Base-by-base conservation (phyloP, 495 filamentous ascomycete species). In the Penicillium tannophilum region DNA sequence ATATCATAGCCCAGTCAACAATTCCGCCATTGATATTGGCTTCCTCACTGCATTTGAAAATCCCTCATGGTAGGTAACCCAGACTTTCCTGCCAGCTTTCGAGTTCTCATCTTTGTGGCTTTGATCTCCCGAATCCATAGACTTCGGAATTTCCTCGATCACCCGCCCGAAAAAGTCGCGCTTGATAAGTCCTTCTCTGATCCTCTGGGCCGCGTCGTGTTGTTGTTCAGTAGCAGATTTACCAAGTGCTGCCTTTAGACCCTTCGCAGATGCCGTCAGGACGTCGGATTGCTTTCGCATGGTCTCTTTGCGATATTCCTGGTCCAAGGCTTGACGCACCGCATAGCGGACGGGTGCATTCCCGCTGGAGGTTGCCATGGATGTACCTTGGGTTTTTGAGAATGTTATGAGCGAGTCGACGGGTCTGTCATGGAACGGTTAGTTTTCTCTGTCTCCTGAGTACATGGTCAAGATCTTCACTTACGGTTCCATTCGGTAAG, bases 31-130 rank as follows among this genome's bases (percentile, higher is more conserved):
- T 41, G 88, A 89, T 59, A 98, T 84, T 4, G 92, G 92, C 71
- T 97, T 98, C 69, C 90, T 84, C 44, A 98, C 94, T 10, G 94
- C 94, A 77, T 98, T 98, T 62, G 90, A 94, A 69, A 91, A 88
- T n/a, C 94, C 94, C 74, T 98, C 94, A 66, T 97, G 88, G 70
- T 89, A 98, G 59, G 87, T 96, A 23, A 97, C 87, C 93, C 94
- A 98, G 11, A 95, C 88, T 67, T 86, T 88, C 20, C 74, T 76
- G 46, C 83, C 84, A 45, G 75, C 63, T 46, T 75, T 73, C 4
- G 62, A 72, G 54, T 55, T 52, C 30, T 78, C 76, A 47, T 71
- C 69, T 47, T 59, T 63, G 6, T 47, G 64, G 57, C 71, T 61
- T 16, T 53, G 59, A 47, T 48, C 48, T 17, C 53, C 54, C 9